These are phyloP conservation scores for Daldinia vernicosa DNA, from an alignment of 495 filamentous ascomycete species.

Conservation along the genomic window DNA sequence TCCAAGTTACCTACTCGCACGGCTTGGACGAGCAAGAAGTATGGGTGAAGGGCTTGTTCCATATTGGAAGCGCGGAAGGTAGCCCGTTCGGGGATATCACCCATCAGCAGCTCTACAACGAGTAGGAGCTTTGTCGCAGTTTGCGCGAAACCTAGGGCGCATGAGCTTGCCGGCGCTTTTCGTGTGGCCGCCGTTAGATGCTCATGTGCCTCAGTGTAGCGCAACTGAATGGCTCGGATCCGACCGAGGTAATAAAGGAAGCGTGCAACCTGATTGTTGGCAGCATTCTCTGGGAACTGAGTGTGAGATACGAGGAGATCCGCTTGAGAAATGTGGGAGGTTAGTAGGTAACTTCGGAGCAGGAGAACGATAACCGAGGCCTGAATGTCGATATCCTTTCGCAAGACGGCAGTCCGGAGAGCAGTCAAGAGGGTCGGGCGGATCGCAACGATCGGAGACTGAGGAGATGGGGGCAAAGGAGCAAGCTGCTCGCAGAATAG, in stretches of 20 bases:
- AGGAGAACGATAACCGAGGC: slow-evolving; percentile 93
- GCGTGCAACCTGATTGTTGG: slow-evolving; percentile 96
- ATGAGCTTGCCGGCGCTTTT: slow-evolving; percentile 89
- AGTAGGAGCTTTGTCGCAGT: slow-evolving; percentile 92
- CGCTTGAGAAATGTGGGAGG: slow-evolving; percentile 95
- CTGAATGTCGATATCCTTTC: slow-evolving; percentile 96
- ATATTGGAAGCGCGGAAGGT: slow-evolving; percentile 89
- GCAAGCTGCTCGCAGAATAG: slow-evolving; percentile 90
- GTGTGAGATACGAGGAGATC: slow-evolving; percentile 95
- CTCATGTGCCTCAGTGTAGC: slow-evolving; percentile 96
- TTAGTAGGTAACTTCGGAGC: slow-evolving; percentile 94
- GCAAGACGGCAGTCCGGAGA: slow-evolving; percentile 88
- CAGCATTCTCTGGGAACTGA: slow-evolving; percentile 88
- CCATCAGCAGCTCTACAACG: slow-evolving; percentile 97
- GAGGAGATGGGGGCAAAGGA: slow-evolving; percentile 85
- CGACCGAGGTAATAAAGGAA: slow-evolving; percentile 97
- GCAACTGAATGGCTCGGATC: slow-evolving; percentile 93
- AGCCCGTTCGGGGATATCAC: slow-evolving; percentile 94
- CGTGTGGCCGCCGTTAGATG: slow-evolving; percentile 90
- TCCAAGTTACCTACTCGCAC: slow-evolving; percentile 95
- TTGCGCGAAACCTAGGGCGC: slow-evolving; percentile 92
- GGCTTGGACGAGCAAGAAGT: slow-evolving; percentile 91
- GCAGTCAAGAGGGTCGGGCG: slow-evolving; percentile 87
- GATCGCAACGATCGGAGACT: slow-evolving; percentile 83
- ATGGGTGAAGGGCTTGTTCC: slow-evolving; percentile 86